Base-by-base conservation (phyloP, 495 filamentous ascomycete genomes). In the Gamarada debralockiae region DNA sequence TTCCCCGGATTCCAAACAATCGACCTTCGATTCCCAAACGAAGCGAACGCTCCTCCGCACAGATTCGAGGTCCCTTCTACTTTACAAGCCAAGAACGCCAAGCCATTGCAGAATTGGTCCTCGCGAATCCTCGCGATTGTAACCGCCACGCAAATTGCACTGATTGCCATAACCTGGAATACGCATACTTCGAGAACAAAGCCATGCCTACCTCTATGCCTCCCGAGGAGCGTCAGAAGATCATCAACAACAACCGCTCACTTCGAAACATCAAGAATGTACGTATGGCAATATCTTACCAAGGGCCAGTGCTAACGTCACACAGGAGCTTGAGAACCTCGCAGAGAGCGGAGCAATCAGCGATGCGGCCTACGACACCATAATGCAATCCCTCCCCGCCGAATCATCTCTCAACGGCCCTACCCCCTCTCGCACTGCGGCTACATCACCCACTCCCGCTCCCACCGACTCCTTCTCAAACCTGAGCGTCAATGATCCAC, bases 311-410 rank as follows among this genome's bases (percentile, higher is more conserved):
- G 44, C 62, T 62, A 43, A 62, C 42, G 22, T 37, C 24, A 39
- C 52, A 14, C 54, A 96, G 92, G 93, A 98, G 70, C 89, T 98
- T 49, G 92, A 96, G 64, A 86, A 84, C 56, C 87, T 98, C 49
- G 78, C 85, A 54, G 91, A 96, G 62, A 76, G 84, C 52, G 78
- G 81, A 43, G 73, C 89, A 54, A 85, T 98, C 63, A 81, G 77
- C 51, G 78, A 84, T 53, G 68, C 81, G 41, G 80, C 84, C 61
- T 87, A 88, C 57, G 78, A 84, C 47, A 74, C 76, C 14, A 87
- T 97, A 64, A 73, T 87, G 52, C 66, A 74, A 52, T 80, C 89
- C 60, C 81, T 98, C 13, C 92, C 90, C 18, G 64, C 73, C 57
- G 83, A 89, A 57, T 73, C 79, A 25, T 73, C 78, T 33, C 68